phyloP scores from a whole-genome alignment of 2,329 filamentous ascomycete genomes.

The Pseudopithomyces maydicus region DNA sequence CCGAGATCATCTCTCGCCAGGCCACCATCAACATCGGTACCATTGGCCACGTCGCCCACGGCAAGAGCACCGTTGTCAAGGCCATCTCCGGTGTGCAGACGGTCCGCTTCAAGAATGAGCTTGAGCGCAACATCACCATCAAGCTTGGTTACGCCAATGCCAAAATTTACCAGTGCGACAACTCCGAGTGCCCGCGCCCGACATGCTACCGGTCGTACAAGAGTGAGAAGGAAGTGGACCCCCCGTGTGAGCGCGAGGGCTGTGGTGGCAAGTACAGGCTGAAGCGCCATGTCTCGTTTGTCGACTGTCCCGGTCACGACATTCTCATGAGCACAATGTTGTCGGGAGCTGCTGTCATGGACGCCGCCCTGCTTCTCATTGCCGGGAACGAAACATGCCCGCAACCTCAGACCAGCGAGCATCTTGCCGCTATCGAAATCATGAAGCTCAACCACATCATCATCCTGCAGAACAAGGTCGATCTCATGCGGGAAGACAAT shows the following conservation, averaged over 20 bases:
- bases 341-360: constrained; percentile 99
- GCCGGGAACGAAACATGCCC: constrained; percentile 98
- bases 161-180: constrained; percentile 99
- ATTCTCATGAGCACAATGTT: constrained; percentile 99
- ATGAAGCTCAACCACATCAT: constrained; percentile 99
- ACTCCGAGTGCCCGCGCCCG: constrained; percentile 84
- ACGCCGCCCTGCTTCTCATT: constrained; percentile 93
- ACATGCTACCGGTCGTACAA: constrained; percentile 97
- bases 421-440: constrained; percentile 98
- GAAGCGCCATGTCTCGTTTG: constrained; percentile 73
- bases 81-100: constrained; percentile 99
- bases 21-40: constrained; percentile 99
- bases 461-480: constrained; percentile 99
- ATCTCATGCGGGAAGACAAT: constrained; percentile 95
- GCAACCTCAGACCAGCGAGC: constrained; percentile 97
- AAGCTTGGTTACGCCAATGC: constrained; percentile 99
- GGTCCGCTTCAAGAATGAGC: constrained; percentile 98
- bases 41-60: constrained; percentile 98
- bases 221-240: constrained; percentile 98
- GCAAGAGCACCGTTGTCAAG: constrained; percentile 98
- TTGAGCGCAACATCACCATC: constrained; percentile 99
- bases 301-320: constrained; percentile 99
- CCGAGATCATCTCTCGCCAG: constrained; percentile 96
- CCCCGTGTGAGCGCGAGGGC: constrained; percentile 91
- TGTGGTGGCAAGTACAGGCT: constrained; percentile 87